These are phyloP conservation scores for Pythium biforme DNA, from an alignment of 352 stramenopile species.

Conservation along the genomic window DNA sequence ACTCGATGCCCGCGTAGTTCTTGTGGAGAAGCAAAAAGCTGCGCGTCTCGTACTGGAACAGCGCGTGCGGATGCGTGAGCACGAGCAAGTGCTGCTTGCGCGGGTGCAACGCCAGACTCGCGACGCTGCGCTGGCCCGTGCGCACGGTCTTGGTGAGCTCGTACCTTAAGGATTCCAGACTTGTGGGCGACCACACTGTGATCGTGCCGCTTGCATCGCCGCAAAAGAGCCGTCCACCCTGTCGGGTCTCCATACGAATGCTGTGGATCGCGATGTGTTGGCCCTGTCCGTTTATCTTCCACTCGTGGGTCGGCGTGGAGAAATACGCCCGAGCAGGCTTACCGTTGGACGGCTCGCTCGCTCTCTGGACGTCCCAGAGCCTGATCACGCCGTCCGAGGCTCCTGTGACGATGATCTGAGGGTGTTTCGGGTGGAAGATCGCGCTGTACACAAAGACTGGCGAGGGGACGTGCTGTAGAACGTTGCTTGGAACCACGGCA, in stretches of 20 bases:
- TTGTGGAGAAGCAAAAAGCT: conserved; percentile 78
- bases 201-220: conserved; percentile 49
- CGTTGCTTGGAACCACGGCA: conserved; percentile 7
- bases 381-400: conserved; percentile 55
- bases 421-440: conserved; percentile 39
- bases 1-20: conserved; percentile 51
- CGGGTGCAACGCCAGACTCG: conserved; percentile 57
- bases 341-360: background rate
- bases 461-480: conserved; percentile 56
- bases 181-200: conserved; percentile 39
- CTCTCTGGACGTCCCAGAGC: conserved; percentile 31
- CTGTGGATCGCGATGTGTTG: conserved; percentile 35
- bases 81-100: conserved; percentile 66
- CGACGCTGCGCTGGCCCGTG: conserved; percentile 50
- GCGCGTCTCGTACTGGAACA: conserved; percentile 74
- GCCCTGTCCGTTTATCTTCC: conserved; percentile 1
- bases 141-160: conserved; percentile 51
- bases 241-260: conserved; percentile 45
- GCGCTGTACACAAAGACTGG: conserved; percentile 69
- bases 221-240: conserved; percentile 50
- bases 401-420: conserved; percentile 41
- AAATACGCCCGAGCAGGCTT: conserved; percentile 12
- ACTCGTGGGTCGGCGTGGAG: conserved; percentile 17
- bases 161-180: background rate
- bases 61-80: conserved; percentile 51